phyloP scores from a whole-genome alignment of 116 monocot species.

The Iris pallida region DNA sequence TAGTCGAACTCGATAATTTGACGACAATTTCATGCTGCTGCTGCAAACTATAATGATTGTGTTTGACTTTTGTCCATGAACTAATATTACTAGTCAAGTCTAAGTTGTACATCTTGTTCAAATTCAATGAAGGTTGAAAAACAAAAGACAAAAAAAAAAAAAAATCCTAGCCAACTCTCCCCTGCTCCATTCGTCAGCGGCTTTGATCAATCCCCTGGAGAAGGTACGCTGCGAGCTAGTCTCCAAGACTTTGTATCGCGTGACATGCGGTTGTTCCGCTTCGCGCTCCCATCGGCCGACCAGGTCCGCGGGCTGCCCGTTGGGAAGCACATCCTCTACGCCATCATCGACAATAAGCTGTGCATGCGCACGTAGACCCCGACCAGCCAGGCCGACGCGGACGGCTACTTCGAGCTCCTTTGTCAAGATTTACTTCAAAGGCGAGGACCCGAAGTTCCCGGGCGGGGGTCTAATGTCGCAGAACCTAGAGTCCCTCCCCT shows the following conservation, averaged over 20 bases:
- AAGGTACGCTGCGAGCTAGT: constrained; percentile 60
- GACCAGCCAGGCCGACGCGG: constrained; percentile 48
- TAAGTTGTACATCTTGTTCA: too few relatives aligned
- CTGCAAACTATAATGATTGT: too few relatives aligned
- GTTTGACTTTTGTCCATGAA: too few relatives aligned
- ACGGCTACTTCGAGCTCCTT: constrained; percentile 75
- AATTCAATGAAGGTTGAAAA: too few relatives aligned
- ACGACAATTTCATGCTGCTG: too few relatives aligned
- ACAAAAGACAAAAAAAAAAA: too few relatives aligned
- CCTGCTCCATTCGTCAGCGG: constrained; percentile 26
- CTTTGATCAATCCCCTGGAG: constrained; percentile 43
- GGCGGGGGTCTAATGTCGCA: constrained; percentile 87
- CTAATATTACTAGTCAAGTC: too few relatives aligned
- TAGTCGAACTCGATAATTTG: too few relatives aligned
- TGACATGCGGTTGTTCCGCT: constrained; percentile 71
- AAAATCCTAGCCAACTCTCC: constrained; percentile 12
- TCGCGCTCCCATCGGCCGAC: constrained; percentile 50
- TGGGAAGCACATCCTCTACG: constrained; percentile 80
- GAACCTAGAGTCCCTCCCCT: constrained; percentile 56
- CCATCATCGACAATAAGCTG: constrained; percentile 55
- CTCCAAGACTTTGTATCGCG: constrained; percentile 49
- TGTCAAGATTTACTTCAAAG: constrained; percentile 71
- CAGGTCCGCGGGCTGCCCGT: constrained; percentile 62
- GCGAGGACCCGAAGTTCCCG: constrained; percentile 47
- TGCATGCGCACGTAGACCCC: constrained; percentile 95